Conservation (phyloP, 2,329 filamentous ascomycete species). For the Aureobasidium subglaciale region DNA sequence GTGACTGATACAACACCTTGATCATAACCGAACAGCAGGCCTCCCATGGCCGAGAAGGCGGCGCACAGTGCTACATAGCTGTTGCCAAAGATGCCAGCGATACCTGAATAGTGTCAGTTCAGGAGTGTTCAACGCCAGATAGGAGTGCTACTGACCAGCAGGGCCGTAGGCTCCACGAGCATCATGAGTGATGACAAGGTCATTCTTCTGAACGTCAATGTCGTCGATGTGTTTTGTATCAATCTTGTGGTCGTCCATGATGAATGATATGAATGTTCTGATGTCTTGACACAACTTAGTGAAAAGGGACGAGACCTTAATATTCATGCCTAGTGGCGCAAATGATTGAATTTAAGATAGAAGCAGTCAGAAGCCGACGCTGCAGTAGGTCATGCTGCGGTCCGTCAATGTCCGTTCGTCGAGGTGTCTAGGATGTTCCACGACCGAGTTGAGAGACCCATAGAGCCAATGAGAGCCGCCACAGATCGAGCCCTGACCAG, state of each 20-base stretch:
- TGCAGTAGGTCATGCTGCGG: background rate
- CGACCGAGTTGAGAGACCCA: background rate
- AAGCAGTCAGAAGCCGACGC: background rate
- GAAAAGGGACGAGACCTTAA: background rate
- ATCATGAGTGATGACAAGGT: constrained; percentile 16
- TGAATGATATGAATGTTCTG: background rate
- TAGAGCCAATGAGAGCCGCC: background rate
- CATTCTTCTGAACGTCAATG: constrained; percentile 15
- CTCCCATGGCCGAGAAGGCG: constrained; percentile 34
- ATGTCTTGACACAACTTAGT: background rate
- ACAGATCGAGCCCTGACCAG: background rate
- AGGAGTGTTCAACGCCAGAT: background rate
- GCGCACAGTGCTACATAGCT: constrained; percentile 47
- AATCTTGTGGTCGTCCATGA: background rate
- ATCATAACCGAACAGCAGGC: background rate
- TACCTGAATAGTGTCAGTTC: constrained; percentile 24
- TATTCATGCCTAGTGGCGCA: background rate
- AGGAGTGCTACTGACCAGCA: constrained; percentile 18
- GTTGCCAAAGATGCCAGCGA: constrained; percentile 42
- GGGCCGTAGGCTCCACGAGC: constrained; percentile 24
- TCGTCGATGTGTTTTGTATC: constrained; percentile 7
- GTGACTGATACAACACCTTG: constrained; percentile 33
- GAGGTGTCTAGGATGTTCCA: background rate
- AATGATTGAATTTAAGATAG: background rate
- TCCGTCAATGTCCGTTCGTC: background rate